Percentiles rank a stretch among this genome's conserved stretches.
These are phyloP conservation scores for Fusarium sp. DNA, from an alignment of 2,329 filamentous ascomycete genomes.

Conservation along the genomic window DNA sequence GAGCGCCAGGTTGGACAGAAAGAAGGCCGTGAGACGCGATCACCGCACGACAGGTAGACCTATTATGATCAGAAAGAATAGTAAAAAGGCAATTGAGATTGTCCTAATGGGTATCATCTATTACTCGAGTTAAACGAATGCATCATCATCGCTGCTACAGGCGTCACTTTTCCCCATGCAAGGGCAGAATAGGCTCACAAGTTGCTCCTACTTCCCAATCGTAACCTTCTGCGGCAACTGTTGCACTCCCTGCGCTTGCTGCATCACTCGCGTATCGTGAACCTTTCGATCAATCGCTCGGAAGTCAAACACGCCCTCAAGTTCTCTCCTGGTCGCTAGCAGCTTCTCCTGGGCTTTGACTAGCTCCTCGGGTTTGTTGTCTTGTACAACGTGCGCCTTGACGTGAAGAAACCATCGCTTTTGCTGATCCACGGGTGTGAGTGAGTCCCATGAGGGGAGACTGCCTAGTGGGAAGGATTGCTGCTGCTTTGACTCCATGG, in stretches of 20 bases:
- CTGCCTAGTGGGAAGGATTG: constrained; percentile 33
- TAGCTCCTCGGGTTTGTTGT: constrained; percentile 68
- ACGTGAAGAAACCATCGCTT: constrained; percentile 67
- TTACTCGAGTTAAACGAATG: neutral
- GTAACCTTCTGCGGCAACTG: constrained; percentile 54
- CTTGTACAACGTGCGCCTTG: constrained; percentile 65
- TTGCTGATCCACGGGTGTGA: constrained; percentile 62
- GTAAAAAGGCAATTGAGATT: neutral
- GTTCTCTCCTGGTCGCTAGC: constrained; percentile 57
- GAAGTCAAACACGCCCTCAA: constrained; percentile 66
- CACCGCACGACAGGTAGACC: rapidly evolving
- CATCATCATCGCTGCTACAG: neutral
- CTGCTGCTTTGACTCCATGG: constrained; percentile 46
- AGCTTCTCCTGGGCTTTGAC: constrained; percentile 66
- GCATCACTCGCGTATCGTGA: constrained; percentile 62
- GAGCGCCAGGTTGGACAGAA: rapidly evolving
- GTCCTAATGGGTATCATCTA: constrained; percentile 32
- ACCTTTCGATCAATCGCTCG: constrained; percentile 63
- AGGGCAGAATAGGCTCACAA: no score
- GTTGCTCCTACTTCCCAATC: constrained; percentile 46
- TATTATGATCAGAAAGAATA: neutral
- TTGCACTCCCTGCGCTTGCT: constrained; percentile 54
- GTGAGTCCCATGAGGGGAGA: constrained; percentile 60
- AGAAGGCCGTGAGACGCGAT: rapidly evolving
- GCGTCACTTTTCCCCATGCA: neutral